Base-by-base conservation (phyloP, 345 rosid species). In the Camelina sativa region DNA sequence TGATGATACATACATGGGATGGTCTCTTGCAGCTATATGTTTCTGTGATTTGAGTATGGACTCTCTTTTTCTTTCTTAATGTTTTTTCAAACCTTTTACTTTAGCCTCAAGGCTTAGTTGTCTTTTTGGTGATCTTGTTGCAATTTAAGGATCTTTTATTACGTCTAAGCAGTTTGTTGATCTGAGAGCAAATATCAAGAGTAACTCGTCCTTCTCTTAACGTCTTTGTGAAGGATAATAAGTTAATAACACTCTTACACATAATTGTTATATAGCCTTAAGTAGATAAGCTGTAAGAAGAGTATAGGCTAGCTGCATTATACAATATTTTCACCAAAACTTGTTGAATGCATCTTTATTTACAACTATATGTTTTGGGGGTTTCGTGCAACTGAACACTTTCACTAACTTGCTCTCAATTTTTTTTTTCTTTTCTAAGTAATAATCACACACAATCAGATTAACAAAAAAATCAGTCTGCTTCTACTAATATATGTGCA, bases 21-120 rank as follows among this genome's bases (percentile, higher is more conserved):
- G 9, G 67, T 63, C 28, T 63, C 9, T 46, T 47, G 7, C 53
- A 44, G 22, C 22, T 44, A 63, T 44, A 63, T 15, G 52, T 19
- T 41, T 60, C 0, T 37, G 10, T 37, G 10, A 56, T 37, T n/a
- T 43, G 41, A 57, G 13, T 57, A 19, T 60, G 30, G 6, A 7
- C 10, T 60, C 17, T 20, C 38, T 17, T 20, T 60, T 38, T 6
- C 37, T 7, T 34, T 6, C 8, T 34, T 60, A 3, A 11, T 38
- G 10, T 15, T 44, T 25, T 7, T 44, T 44, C 50, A 44, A 0
- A 17, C 50, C 58, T 54, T 23, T 23, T 7, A n/a, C 35, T 25
- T 54, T 54, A 6, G 10, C 10, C 10, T 54, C 59, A 54, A 25
- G 59, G 37, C 37, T 54, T 54, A 25, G 5, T 54, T 13, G 59